A percentile compares a stretch with the other conserved stretches of the same genome.
phyloP scores from a whole-genome alignment of 2,329 filamentous ascomycete genomes.

The Chaetomiaceae sp. region DNA sequence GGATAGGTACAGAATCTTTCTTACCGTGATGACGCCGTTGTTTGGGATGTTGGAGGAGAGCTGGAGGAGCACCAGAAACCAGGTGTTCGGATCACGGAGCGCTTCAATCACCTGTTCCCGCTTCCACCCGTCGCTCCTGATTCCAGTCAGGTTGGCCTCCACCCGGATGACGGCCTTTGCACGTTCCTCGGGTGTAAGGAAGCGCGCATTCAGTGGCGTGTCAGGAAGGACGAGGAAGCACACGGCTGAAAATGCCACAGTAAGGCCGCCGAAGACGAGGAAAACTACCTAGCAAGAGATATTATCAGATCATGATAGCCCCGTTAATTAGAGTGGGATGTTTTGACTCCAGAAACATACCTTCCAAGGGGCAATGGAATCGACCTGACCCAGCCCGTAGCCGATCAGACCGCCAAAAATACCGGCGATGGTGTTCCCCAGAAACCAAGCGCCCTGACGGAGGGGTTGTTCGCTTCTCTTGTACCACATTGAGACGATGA shows the following conservation, averaged over 20 bases:
- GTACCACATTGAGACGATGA: background rate
- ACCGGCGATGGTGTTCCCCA: background rate
- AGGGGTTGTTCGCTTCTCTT: background rate
- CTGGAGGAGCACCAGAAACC: background rate
- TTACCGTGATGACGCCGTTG: background rate
- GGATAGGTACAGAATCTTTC: background rate
- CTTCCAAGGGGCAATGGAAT: background rate
- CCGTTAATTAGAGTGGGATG: too few species aligned
- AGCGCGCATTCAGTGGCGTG: background rate
- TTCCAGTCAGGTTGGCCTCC: background rate
- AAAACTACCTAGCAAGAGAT: background rate
- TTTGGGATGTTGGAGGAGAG: background rate
- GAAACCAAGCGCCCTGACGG: background rate
- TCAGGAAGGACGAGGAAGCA: background rate
- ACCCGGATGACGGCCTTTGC: background rate
- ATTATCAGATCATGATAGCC: too few species aligned
- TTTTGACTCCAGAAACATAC: background rate
- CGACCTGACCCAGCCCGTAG: background rate
- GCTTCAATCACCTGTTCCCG: background rate
- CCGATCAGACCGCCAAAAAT: background rate
- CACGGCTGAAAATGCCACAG: background rate
- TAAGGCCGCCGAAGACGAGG: background rate
- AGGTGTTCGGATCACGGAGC: background rate
- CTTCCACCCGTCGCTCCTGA: background rate
- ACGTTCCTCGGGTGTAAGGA: background rate